Base-by-base conservation (phyloP, 2,329 filamentous ascomycete species). In the Ophiostoma pallidulum region DNA sequence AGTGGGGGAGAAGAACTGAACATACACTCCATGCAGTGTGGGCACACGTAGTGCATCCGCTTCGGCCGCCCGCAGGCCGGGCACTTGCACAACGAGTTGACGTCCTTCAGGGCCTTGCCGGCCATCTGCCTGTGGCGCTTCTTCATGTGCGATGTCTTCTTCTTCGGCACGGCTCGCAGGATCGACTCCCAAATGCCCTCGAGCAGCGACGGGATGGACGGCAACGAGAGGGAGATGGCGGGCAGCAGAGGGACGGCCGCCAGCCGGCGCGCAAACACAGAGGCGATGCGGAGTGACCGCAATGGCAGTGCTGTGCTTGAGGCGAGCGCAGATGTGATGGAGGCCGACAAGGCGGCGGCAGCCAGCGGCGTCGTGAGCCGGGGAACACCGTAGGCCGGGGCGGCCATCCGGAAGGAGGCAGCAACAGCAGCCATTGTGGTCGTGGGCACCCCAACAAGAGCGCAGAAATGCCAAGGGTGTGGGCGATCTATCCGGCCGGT, bases 131-230 rank as follows among this genome's bases (percentile, higher is more conserved):
- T 80, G 62, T 89, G 83, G 58, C 92, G 78, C 75, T 89, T 95
- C 72, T 92, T 95, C 73, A 87, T 87, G 66, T 98, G 88, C 36
- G 91, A 96, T 29, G 89, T 94, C 78, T 97, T 98, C 72, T 95
- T 97, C 77, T 98, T 98, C 5, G 92, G 92, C 14, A 97, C 92
- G 1, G 92, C 92, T 56, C 82, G 82, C 56, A 98, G 74, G 39
- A 98, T 78, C 6, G 86, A 89, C 57, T 96, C 91, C 91, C 91
- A 97, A 59, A 98, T 81, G 53, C 85, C 86, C 48, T 78, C 81
- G 19, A 95, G 68, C 29, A 58, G 38, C 5, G 76, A 75, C 6
- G 85, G 82, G 44, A 77, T 59, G 12, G 75, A 70, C 33, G 42
- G 72, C 50, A 80, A 64, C 57, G 41, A 36, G 28, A 74, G 65